Conservation (phyloP, 495 filamentous ascomycete species). For the Trichoderma parareesei region DNA sequence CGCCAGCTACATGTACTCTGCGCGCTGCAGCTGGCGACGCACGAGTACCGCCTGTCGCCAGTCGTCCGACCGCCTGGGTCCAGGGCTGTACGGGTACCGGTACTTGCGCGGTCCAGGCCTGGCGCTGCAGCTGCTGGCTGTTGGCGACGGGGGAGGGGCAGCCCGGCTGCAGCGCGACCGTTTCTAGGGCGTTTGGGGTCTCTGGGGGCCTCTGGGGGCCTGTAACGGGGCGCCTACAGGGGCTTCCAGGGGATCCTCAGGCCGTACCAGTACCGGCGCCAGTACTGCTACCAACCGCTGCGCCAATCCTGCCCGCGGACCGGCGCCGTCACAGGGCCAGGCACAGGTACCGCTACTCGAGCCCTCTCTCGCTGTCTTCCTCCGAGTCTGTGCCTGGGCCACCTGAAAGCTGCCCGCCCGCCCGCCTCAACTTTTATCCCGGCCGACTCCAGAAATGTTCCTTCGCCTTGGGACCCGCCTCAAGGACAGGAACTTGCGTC, state of each 20-base stretch:
- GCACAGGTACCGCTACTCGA: too few species aligned
- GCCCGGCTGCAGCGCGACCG: too few species aligned
- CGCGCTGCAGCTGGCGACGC: not conserved
- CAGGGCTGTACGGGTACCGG: not conserved
- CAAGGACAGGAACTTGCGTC: not conserved
- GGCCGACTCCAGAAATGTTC: not conserved
- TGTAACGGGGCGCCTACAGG: too few species aligned
- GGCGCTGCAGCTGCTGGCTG: not conserved
- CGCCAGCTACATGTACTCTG: slow-evolving; percentile 3
- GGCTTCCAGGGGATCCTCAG: too few species aligned
- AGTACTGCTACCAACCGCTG: too few species aligned
- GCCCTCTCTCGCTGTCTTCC: too few species aligned
- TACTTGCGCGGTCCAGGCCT: not conserved
- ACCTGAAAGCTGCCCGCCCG: not conserved
- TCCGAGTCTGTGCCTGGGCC: not conserved
- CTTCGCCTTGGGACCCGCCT: not conserved
- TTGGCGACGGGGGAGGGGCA: too few species aligned
- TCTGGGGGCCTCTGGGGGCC: too few species aligned
- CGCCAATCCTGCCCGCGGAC: too few species aligned
- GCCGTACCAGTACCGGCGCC: too few species aligned
- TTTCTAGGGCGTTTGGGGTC: too few species aligned
- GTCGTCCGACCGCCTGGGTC: not conserved
- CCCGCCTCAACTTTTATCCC: slow-evolving; percentile 1
- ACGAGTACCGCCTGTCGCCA: not conserved
- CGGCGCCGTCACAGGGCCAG: too few species aligned